These are phyloP conservation scores for Curvularia lunata DNA, from an alignment of 2,329 filamentous ascomycete genomes.

Conservation along the genomic window DNA sequence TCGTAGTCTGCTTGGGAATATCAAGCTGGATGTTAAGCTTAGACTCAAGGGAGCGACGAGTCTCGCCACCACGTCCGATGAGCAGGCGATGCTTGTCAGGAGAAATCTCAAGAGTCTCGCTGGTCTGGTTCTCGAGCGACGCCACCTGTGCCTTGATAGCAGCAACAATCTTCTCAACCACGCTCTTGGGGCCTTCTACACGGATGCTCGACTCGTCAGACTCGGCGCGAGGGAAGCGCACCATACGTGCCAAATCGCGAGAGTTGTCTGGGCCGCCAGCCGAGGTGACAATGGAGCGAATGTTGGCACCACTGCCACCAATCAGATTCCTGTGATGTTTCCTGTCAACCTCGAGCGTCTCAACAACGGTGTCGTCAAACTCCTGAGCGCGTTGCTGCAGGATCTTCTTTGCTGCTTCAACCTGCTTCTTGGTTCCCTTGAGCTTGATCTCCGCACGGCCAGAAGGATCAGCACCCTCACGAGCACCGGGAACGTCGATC, in stretches of 20 bases:
- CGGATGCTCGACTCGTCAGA: slow-evolving; percentile 82
- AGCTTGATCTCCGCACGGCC: slow-evolving; percentile 84
- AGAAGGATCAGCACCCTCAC: slow-evolving; percentile 69
- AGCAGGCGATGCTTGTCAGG: slow-evolving; percentile 88
- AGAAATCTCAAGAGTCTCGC: slow-evolving; percentile 79
- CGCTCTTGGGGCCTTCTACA: slow-evolving; percentile 79
- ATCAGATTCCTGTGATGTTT: slow-evolving; percentile 92
- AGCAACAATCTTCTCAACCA: slow-evolving; percentile 88
- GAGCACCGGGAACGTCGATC: slow-evolving; percentile 86
- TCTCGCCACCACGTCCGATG: slow-evolving; percentile 90
- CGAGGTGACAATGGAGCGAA: slow-evolving; percentile 83
- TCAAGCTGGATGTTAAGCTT: slow-evolving; percentile 88
- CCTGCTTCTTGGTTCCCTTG: slow-evolving; percentile 89
- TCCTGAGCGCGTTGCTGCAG: slow-evolving; percentile 84
- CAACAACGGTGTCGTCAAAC: slow-evolving; percentile 87
- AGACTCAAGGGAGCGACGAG: slow-evolving; percentile 81
- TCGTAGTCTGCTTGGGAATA: slow-evolving; percentile 76
- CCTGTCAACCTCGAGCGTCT: slow-evolving; percentile 88
- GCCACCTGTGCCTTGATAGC: slow-evolving; percentile 81
- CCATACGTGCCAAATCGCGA: slow-evolving; percentile 81
- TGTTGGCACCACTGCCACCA: slow-evolving; percentile 80
- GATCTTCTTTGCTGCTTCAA: slow-evolving; percentile 88
- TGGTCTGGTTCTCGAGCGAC: slow-evolving; percentile 83
- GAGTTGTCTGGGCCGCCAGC: slow-evolving; percentile 90
- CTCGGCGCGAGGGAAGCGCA: slow-evolving; percentile 93